Base-by-base conservation (phyloP, 2,329 filamentous ascomycete genomes). In the Pyrenochaeta sp. region DNA sequence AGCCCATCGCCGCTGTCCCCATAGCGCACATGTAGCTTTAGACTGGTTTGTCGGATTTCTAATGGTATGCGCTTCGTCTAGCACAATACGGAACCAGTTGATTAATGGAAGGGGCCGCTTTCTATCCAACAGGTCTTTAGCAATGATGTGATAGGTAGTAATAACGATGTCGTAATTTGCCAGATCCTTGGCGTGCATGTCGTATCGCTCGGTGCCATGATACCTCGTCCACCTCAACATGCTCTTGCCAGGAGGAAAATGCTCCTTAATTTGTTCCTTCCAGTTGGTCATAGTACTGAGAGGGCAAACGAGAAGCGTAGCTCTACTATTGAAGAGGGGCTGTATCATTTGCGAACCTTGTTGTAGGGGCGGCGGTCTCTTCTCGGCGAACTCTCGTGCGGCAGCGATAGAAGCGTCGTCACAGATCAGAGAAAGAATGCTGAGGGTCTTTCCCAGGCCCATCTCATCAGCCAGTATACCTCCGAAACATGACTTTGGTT, bases 31-130 rank as follows among this genome's bases (percentile, higher is more conserved):
- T 17, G 95, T 91, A 2, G 91, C 91, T 72, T 93, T 92, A 48
- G 92, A 96, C 63, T 94, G 90, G 0, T 92, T 94, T 3, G 82
- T 85, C 58, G 91, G 89, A 65, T 96, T 94, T 21, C 95, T 90
- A 61, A 99, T 98, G 75, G 90, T 90, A 73, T 99, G 95, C 0
- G 93, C 95, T 76, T 99, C 94, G 60, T 98, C 94, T 1, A 98
- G 83, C 1, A 97, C 92, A 48, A 98, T 90, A 17, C 94, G 89
- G 73, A 97, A 97, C 90, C 93, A 96, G 56, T 92, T 91, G 54
- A 96, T 86, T 63, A 90, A 87, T 48, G 89, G 86, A 32, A 97
- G 78, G 0, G 92, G 90, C 23, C 89, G 85, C 20, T 85, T 81
- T 39, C 83, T 85, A 11, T 73, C 68, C 7, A 51, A 7, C 14